Percentiles rank a stretch among this genome's conserved stretches.
Evolutionary conservation across 2,329 filamentous ascomycete genomes (phyloP).

Genomic region (Neonectria sp.): DNA sequence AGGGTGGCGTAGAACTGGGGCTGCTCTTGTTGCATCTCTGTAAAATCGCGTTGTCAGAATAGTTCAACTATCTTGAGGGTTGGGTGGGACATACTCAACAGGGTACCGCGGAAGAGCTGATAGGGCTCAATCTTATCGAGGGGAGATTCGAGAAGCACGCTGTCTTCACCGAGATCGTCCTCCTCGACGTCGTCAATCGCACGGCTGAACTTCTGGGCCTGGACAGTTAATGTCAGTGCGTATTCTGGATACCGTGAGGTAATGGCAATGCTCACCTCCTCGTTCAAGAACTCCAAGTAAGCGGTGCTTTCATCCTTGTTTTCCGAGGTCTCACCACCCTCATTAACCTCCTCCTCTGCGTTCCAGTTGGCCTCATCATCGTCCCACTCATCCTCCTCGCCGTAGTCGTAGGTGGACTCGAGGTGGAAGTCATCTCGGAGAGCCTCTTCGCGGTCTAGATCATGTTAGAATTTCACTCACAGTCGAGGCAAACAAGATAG

Average conservation of each 20-base stretch:
- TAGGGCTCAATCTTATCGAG: slow-evolving; percentile 97
- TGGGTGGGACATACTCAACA: slow-evolving; percentile 78
- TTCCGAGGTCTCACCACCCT: slow-evolving; percentile 77
- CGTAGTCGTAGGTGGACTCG: slow-evolving; percentile 74
- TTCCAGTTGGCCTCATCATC: slow-evolving; percentile 89
- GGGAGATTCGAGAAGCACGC: slow-evolving; percentile 91
- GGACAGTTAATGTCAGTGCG: slow-evolving; percentile 42
- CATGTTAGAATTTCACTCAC: slow-evolving; percentile 46
- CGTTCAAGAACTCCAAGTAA: slow-evolving; percentile 95
- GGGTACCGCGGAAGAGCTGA: slow-evolving; percentile 84
- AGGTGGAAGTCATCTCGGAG: slow-evolving; percentile 89
- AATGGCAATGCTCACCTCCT: slow-evolving; percentile 73
- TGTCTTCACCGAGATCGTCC: slow-evolving; percentile 93
- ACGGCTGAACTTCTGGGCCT: slow-evolving; percentile 88
- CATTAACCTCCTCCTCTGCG: slow-evolving; percentile 78
- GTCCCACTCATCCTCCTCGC: slow-evolving; percentile 85
- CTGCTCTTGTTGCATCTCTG: slow-evolving; percentile 91
- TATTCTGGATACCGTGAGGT: neutral
- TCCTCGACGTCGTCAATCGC: slow-evolving; percentile 80
- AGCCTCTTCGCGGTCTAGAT: slow-evolving; percentile 86
- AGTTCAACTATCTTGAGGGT: neutral
- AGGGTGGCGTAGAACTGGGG: slow-evolving; percentile 89
- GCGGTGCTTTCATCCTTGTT: slow-evolving; percentile 92
- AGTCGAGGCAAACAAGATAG: neutral
- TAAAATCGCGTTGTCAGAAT: slow-evolving; percentile 48